These are phyloP conservation scores for Candida peoriensis DNA, from an alignment of 805 yeast species.

Conservation along the genomic window DNA sequence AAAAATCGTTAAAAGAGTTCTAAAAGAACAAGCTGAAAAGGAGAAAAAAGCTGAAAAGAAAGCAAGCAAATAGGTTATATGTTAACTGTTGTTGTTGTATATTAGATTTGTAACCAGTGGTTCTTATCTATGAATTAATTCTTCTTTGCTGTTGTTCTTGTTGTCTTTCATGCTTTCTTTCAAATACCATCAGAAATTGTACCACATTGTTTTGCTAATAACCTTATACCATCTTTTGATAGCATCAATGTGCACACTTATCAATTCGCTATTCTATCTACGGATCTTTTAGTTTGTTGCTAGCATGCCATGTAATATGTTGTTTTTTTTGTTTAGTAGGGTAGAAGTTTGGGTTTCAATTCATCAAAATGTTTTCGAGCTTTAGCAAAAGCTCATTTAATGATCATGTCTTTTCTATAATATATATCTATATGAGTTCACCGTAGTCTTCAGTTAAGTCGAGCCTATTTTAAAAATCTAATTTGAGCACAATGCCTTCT, in stretches of 20 bases:
- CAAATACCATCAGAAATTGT: too few relatives aligned
- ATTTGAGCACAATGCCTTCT: too few relatives aligned
- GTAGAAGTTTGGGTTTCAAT: slow-evolving; percentile 4
- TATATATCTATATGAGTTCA: too few relatives aligned
- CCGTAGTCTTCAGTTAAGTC: too few relatives aligned
- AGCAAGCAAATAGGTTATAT: slow-evolving; percentile 19
- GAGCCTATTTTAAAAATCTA: too few relatives aligned
- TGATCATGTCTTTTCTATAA: slow-evolving; percentile 4
- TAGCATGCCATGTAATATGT: too few relatives aligned
- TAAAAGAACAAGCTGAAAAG: slow-evolving; percentile 92
- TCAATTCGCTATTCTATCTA: neutral
- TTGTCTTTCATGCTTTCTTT: slow-evolving; percentile 3
- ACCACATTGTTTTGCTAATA: neutral
- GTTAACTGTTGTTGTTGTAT: too few relatives aligned
- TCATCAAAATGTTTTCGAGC: slow-evolving; percentile 3
- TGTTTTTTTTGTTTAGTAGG: too few relatives aligned
- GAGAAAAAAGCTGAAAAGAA: slow-evolving; percentile 59
- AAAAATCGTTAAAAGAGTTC: slow-evolving; percentile 98
- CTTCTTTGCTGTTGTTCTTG: too few relatives aligned
- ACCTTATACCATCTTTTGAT: neutral
- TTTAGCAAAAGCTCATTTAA: slow-evolving; percentile 2
- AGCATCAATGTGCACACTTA: neutral
- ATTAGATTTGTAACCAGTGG: too few relatives aligned
- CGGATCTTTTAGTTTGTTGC: too few relatives aligned
- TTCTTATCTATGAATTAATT: too few relatives aligned